phyloP scores from a whole-genome alignment of 2,329 filamentous ascomycete species.

The Pseudopithomyces chartarum region DNA sequence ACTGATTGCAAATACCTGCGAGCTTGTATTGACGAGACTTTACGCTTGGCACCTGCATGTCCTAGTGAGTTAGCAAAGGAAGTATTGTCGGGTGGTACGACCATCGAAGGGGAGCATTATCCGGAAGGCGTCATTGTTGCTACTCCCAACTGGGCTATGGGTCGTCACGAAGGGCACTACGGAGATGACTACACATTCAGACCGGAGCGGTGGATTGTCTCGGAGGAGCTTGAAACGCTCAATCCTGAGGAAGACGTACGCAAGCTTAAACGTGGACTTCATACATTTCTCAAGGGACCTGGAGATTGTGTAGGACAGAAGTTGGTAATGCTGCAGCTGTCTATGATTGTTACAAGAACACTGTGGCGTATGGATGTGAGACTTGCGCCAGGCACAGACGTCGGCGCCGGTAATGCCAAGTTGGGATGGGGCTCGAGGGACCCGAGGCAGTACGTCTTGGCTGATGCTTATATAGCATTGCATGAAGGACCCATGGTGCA shows the following conservation, averaged over 20 bases:
- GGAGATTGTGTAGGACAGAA: conserved; percentile 31
- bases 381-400: conserved; percentile 9
- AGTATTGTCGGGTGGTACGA: conserved; percentile 16
- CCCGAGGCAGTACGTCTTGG: conserved; percentile 10
- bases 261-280: conserved; percentile 12
- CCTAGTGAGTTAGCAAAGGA: conserved; percentile 12
- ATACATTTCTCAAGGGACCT: conserved; percentile 28
- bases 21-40: conserved; percentile 19
- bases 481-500: conserved; percentile 31
- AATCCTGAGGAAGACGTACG: conserved; percentile 15
- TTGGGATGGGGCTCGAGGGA: conserved; percentile 11
- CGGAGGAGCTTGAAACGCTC: conserved; percentile 6
- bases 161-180: conserved; percentile 22
- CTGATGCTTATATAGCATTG: conserved; percentile 20
- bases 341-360: conserved; percentile 19
- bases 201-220: conserved; percentile 25
- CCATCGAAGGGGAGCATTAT: conserved; percentile 12
- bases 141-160: conserved; percentile 20
- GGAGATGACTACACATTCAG: conserved; percentile 19
- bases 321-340: conserved; percentile 24
- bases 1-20: conserved; percentile 15
- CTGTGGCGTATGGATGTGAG: conserved; percentile 24
- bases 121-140: conserved; percentile 23
- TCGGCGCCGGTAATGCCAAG: conserved; percentile 12
- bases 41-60: conserved; percentile 10